phyloP scores from a whole-genome alignment of 805 yeast genomes.

The Kurtzmaniella fragi region DNA sequence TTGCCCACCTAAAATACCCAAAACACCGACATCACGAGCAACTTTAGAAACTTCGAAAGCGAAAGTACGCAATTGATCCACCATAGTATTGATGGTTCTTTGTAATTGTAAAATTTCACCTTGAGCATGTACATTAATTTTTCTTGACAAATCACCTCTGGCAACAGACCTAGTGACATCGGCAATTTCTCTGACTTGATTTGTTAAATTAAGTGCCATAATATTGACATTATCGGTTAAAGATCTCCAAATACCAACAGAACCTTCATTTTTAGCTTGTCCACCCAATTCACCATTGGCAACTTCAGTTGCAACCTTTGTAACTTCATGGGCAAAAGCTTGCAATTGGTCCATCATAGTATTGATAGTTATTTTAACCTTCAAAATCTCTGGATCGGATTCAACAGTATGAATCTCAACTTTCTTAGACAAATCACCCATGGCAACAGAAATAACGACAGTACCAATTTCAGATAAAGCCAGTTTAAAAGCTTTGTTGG shows the following conservation, averaged over 20 bases:
- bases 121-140: conserved; percentile 86
- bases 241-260: conserved; percentile 84
- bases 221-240: conserved; percentile 80
- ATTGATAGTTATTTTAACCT: conserved; percentile 76
- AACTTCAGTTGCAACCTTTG: conserved; percentile 79
- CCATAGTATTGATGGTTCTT: conserved; percentile 85
- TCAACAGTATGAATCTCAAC: conserved; percentile 70
- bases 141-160: conserved; percentile 74
- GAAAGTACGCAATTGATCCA: conserved; percentile 75
- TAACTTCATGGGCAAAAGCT: conserved; percentile 75
- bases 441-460: conserved; percentile 82
- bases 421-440: conserved; percentile 81
- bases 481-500: conserved; percentile 66
- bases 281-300: conserved; percentile 90
- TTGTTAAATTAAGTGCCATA: conserved; percentile 81
- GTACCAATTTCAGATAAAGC: conserved; percentile 79
- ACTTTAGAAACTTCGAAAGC: conserved; percentile 85
- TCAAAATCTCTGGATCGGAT: conserved; percentile 72
- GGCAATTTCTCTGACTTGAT: conserved; percentile 71
- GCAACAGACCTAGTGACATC: conserved; percentile 90
- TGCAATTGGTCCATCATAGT: conserved; percentile 87
- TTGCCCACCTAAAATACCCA: conserved; percentile 85
- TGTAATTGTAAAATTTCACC: conserved; percentile 84
- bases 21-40: conserved; percentile 86
- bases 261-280: conserved; percentile 78